These are phyloP conservation scores for Neonectria coccinea DNA, from an alignment of 2,329 filamentous ascomycete species.

Conservation along the genomic window DNA sequence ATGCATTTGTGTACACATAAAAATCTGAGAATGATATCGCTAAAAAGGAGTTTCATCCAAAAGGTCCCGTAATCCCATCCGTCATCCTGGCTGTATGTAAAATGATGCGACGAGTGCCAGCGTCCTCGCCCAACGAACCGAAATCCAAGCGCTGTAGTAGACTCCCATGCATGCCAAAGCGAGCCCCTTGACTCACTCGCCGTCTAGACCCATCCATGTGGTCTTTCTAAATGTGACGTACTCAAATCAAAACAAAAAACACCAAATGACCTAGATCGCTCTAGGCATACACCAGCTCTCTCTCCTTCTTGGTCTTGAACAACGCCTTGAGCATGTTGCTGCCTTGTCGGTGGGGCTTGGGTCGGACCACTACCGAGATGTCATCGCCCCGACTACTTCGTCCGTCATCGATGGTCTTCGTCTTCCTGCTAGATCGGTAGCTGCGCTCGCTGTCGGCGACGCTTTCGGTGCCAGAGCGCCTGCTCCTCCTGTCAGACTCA, in stretches of 20 bases:
- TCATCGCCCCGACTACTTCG: slow-evolving; percentile 50
- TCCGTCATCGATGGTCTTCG: slow-evolving; percentile 53
- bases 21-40: slow-evolving; percentile 7
- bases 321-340: slow-evolving; percentile 68
- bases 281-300: slow-evolving; percentile 49
- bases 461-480: slow-evolving; percentile 47
- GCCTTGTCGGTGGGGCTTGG: slow-evolving; percentile 60
- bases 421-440: slow-evolving; percentile 43
- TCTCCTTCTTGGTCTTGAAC: slow-evolving; percentile 65
- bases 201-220: slow-evolving; percentile 20
- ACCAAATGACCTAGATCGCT: slow-evolving; percentile 14
- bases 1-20: slow-evolving; percentile 22
- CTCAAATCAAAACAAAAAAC: slow-evolving; percentile 13
- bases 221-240: slow-evolving; percentile 30
- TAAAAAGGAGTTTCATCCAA: slow-evolving; percentile 7
- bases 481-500: slow-evolving; percentile 36
- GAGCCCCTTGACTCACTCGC: slow-evolving; percentile 21
- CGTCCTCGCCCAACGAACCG: slow-evolving; percentile 10
- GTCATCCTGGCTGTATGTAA: slow-evolving; percentile 18
- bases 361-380: slow-evolving; percentile 56
- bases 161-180: slow-evolving; percentile 23
- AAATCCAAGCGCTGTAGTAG: slow-evolving; percentile 21
- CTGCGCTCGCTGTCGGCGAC: slow-evolving; percentile 53
- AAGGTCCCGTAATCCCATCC: slow-evolving; percentile 9
- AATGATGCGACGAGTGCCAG: slow-evolving; percentile 13